Base-by-base conservation (phyloP, 495 filamentous ascomycete genomes). In the Hyaloscypha hepaticicola region DNA sequence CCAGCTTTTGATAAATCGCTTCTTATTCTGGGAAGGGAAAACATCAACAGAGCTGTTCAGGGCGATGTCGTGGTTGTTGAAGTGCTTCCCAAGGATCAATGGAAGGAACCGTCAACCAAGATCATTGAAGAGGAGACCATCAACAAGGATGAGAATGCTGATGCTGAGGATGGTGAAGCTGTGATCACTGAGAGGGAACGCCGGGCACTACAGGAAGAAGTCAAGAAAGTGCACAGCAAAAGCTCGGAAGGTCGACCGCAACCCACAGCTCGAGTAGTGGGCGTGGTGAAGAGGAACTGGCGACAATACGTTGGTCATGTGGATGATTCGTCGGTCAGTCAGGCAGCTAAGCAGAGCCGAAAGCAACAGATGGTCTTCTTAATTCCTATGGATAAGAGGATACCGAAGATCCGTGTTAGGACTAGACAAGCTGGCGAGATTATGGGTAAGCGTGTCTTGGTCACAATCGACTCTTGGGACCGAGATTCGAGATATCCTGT, bases 221-320 rank as follows among this genome's bases (percentile, higher is more conserved):
- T 93, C 38, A 93, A 85, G 77, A 88, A 88, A 73, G 88, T 86
- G 0, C 95, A 97, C 70, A 88, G 87, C n/a, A 86, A 87, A 70
- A 85, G 76, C 58, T 79, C 80, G 2, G 96, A 97, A 77, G 90
- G 90, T 31, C 84, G 84, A 52, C 86, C 92, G 12, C 92, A 96
- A 64, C 95, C 95, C 28, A 98, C 95, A 24, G 96, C 96, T 14
- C 89, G 84, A 74, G 91, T 98, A 22, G 95, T 98, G 41, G 95
- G 95, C 58, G 80, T 99, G 31, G 84, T 94, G 68, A 97, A 96
- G 75, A 84, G 96, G 38, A 97, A 97, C 73, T 99, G 95, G 95
- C 84, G 95, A 33, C 96, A 98, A 73, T 97, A 98, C 70, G 95
- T 99, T 38, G 95, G 95, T 14, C 92, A 96, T 75, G 83, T 99